These are phyloP conservation scores for Picea engelmannii DNA, from an alignment of 83 land plant genomes.

Conservation along the genomic window DNA sequence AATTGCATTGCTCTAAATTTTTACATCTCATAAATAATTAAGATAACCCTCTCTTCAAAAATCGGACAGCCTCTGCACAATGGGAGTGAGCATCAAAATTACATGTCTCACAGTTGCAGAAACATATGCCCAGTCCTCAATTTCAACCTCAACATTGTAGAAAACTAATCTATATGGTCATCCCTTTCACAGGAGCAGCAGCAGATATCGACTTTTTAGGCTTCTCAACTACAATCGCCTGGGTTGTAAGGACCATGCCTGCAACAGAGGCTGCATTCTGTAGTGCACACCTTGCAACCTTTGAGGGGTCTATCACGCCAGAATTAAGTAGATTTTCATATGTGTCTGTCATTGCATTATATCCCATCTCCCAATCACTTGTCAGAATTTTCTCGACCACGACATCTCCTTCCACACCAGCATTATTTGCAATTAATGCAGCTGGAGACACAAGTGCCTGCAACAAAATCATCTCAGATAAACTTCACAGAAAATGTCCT, in stretches of 20 bases:
- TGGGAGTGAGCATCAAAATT: not conserved
- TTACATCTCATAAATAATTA: not conserved
- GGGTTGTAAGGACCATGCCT: slow-evolving; percentile 97
- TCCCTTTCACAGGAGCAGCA: slow-evolving; percentile 40
- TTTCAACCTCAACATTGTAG: not conserved
- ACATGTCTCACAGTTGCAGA: not conserved
- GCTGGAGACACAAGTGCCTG: slow-evolving; percentile 93
- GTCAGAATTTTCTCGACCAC: slow-evolving; percentile 86
- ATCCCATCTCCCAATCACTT: slow-evolving; percentile 89
- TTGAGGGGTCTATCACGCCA: slow-evolving; percentile 96
- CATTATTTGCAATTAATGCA: slow-evolving; percentile 83
- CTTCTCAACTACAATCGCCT: slow-evolving; percentile 96
- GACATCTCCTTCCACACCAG: slow-evolving; percentile 92
- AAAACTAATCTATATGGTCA: slow-evolving; percentile 14
- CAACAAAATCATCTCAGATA: not conserved
- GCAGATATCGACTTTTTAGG: slow-evolving; percentile 49
- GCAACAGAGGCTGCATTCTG: slow-evolving; percentile 97
- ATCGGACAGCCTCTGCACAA: not conserved
- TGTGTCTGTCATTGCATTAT: slow-evolving; percentile 90
- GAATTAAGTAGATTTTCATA: slow-evolving; percentile 76
- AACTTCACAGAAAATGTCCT: not conserved
- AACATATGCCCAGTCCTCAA: not conserved
- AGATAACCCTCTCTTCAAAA: not conserved
- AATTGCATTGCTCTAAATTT: not conserved
- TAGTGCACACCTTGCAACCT: slow-evolving; percentile 91